A percentile compares a stretch with the other conserved stretches of the same genome.
These are phyloP conservation scores for Agaricus subrufescens DNA, from an alignment of 768 basidiomycete genomes.

Conservation along the genomic window DNA sequence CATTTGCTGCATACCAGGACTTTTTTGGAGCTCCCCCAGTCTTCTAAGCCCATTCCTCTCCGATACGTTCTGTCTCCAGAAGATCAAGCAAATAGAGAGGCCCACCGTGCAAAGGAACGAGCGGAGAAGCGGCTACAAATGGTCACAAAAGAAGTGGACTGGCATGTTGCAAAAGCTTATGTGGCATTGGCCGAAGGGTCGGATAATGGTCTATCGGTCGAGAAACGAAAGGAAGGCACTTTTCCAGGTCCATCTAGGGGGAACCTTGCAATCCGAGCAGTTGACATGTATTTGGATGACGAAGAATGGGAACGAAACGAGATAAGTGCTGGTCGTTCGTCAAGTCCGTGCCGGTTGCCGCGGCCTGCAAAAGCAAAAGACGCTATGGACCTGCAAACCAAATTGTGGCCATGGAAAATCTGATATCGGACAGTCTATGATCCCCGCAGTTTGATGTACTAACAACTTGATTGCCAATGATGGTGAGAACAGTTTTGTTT, in stretches of 20 bases:
- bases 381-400: background rate
- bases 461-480: background rate
- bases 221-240: slow-evolving; percentile 27
- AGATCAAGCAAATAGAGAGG: slow-evolving; percentile 33
- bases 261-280: slow-evolving; percentile 2
- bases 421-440: background rate
- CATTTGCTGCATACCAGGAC: slow-evolving; percentile 70
- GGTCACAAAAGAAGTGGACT: slow-evolving; percentile 67
- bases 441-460: no score
- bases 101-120: slow-evolving; percentile 42
- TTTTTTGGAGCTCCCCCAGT: slow-evolving; percentile 49
- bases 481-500: background rate
- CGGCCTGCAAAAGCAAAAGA: background rate
- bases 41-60: slow-evolving; percentile 21
- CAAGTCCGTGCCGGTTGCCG: background rate
- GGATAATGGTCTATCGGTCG: slow-evolving; percentile 19
- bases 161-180: slow-evolving; percentile 63
- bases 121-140: slow-evolving; percentile 59
- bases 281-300: slow-evolving; percentile 12
- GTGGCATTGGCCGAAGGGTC: slow-evolving; percentile 57
- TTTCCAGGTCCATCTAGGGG: background rate
- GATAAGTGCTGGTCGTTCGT: background rate
- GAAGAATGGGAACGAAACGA: slow-evolving; percentile 10
- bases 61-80: slow-evolving; percentile 16
- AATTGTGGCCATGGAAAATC: slow-evolving; percentile 5